These are phyloP conservation scores for Castanospermum australe DNA, from an alignment of 306 rosid species.

Conservation along the genomic window DNA sequence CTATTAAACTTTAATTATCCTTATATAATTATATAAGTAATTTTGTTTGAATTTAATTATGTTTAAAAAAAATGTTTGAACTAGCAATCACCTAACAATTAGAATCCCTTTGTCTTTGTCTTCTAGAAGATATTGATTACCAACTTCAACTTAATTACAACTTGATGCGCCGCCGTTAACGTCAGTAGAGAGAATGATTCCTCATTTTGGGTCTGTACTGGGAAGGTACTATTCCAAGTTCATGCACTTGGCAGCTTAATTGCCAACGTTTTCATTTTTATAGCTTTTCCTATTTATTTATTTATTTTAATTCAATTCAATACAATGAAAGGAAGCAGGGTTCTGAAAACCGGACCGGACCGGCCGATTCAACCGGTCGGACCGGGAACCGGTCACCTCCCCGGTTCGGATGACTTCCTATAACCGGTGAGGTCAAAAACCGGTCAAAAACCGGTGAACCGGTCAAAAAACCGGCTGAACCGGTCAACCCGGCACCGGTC, in stretches of 20 bases:
- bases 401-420: too few relatives aligned
- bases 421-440: too few relatives aligned
- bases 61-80: not conserved
- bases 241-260: constrained; percentile 34
- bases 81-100: not conserved
- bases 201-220: constrained; percentile 15
- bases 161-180: not conserved
- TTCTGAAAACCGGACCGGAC: too few relatives aligned
- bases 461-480: too few relatives aligned
- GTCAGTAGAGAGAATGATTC: not conserved
- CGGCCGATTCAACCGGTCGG: too few relatives aligned
- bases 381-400: too few relatives aligned
- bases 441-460: too few relatives aligned
- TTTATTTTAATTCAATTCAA: too few relatives aligned
- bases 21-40: not conserved
- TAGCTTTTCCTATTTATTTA: not conserved
- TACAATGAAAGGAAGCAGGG: too few relatives aligned
- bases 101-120: not conserved
- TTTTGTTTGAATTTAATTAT: not conserved
- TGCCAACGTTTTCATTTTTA: constrained; percentile 17
- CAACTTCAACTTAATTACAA: constrained; percentile 9
- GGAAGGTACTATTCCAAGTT: constrained; percentile 15
- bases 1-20: too few relatives aligned
- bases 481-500: too few relatives aligned
- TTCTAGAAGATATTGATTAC: constrained; percentile 5